A percentile compares a stretch with the other conserved stretches of the same genome.
Conservation (phyloP, 768 basidiomycete species). For the Xerocomus potaroensis region DNA sequence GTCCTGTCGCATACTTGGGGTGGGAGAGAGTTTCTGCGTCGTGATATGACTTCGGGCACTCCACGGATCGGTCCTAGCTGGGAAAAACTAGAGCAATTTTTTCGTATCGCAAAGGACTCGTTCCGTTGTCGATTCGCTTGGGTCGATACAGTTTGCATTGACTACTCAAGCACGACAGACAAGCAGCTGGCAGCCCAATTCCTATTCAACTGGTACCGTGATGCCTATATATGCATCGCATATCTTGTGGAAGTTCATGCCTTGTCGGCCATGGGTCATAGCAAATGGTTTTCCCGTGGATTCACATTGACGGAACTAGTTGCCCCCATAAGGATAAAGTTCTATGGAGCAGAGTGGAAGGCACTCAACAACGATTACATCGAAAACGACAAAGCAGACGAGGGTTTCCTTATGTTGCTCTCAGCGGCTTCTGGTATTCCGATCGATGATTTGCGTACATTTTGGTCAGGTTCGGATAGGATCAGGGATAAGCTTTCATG, state of each 20-base stretch:
- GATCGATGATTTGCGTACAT: constrained; percentile 11
- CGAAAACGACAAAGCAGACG: constrained; percentile 25
- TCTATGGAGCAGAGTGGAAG: constrained; percentile 18
- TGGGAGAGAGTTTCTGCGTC: background rate
- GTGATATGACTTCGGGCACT: constrained; percentile 3
- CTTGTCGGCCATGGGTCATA: constrained; percentile 3
- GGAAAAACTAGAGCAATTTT: constrained; percentile 13
- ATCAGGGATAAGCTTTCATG: constrained; percentile 16
- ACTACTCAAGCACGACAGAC: constrained; percentile 34
- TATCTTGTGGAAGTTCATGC: constrained; percentile 29
- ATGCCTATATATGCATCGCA: constrained; percentile 28
- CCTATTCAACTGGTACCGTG: constrained; percentile 33
- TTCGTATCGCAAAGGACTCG: constrained; percentile 2
- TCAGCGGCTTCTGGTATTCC: constrained; percentile 13
- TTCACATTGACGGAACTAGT: constrained; percentile 17
- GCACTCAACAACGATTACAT: constrained; percentile 11
- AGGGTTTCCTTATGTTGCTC: constrained; percentile 7
- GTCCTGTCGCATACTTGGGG: constrained; percentile 13
- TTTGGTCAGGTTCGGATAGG: constrained; percentile 17
- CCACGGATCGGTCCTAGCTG: constrained; percentile 6
- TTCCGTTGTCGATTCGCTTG: constrained; percentile 29
- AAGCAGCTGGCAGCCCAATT: constrained; percentile 33
- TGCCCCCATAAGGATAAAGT: constrained; percentile 18
- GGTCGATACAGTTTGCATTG: constrained; percentile 35
- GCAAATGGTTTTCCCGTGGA: constrained; percentile 16